Evolutionary conservation across 768 basidiomycete genomes (phyloP).

Genomic region (Tylopilus felleus): DNA sequence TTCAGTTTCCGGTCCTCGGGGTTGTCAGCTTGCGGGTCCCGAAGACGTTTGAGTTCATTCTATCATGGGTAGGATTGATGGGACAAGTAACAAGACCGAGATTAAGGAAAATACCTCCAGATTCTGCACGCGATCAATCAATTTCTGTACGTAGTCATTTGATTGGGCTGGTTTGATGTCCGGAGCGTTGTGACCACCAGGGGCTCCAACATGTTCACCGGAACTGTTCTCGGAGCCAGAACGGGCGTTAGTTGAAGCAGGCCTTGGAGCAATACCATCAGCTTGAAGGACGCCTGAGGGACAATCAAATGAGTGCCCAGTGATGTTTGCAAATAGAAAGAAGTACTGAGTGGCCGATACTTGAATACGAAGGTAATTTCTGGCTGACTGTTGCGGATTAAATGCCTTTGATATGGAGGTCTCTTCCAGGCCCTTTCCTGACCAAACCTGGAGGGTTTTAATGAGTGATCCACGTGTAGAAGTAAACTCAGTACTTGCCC

Average conservation of each 20-base stretch:
- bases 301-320: not conserved
- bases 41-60: constrained; percentile 10
- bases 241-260: not conserved
- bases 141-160: not conserved
- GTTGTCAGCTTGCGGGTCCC: not conserved
- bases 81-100: no score
- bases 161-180: not conserved
- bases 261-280: constrained; percentile 15
- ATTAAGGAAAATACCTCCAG: constrained; percentile 3
- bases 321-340: not conserved
- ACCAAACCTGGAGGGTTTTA: constrained; percentile 12
- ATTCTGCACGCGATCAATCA: not conserved
- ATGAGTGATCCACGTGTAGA: not conserved
- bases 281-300: constrained; percentile 18
- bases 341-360: constrained; percentile 15
- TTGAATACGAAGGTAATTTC: constrained; percentile 19
- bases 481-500: constrained; percentile 3
- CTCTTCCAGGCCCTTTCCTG: not conserved
- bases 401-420: fast-evolving
- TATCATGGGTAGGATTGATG: no score
- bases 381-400: constrained; percentile 6
- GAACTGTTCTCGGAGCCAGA: not conserved
- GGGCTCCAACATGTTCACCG: not conserved
- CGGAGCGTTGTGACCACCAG: not conserved
- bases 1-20: constrained; percentile 12